These are phyloP conservation scores for Carex pumila DNA, from an alignment of 176 grass and related monocot species.

Conservation along the genomic window DNA sequence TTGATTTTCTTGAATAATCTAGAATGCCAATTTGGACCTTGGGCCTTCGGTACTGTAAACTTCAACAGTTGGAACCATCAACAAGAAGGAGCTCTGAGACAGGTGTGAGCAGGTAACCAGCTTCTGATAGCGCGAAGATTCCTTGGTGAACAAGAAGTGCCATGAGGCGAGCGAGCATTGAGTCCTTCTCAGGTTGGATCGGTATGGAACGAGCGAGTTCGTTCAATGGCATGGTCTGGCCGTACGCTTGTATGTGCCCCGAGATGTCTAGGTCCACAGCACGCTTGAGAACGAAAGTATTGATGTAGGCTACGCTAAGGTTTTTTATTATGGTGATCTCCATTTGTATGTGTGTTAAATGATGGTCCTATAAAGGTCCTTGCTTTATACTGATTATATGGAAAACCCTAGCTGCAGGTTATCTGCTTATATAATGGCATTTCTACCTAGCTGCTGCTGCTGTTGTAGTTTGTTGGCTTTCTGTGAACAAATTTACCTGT, in stretches of 20 bases:
- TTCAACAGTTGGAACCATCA: too few relatives aligned
- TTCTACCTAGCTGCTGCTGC: too few relatives aligned
- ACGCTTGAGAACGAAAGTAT: not conserved
- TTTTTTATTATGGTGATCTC: not conserved
- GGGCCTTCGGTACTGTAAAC: too few relatives aligned
- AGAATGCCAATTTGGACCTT: too few relatives aligned
- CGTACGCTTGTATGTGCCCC: not conserved
- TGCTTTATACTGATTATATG: too few relatives aligned
- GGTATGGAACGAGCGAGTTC: slow-evolving; percentile 2
- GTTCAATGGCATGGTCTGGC: not conserved
- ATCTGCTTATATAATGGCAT: too few relatives aligned
- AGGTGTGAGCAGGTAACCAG: not conserved
- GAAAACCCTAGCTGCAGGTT: too few relatives aligned
- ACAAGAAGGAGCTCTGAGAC: not conserved
- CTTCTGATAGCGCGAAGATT: not conserved
- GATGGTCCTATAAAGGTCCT: not conserved
- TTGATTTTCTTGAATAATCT: too few relatives aligned
- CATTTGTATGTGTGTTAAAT: not conserved
- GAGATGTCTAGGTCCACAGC: not conserved
- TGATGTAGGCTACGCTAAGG: too few relatives aligned
- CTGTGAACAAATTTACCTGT: too few relatives aligned
- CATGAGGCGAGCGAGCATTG: not conserved
- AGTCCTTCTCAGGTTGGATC: not conserved
- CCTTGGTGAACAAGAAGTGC: not conserved
- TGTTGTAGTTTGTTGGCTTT: too few relatives aligned